phyloP scores from a whole-genome alignment of 2,329 filamentous ascomycete species.

The Byssochlamys sp. region DNA sequence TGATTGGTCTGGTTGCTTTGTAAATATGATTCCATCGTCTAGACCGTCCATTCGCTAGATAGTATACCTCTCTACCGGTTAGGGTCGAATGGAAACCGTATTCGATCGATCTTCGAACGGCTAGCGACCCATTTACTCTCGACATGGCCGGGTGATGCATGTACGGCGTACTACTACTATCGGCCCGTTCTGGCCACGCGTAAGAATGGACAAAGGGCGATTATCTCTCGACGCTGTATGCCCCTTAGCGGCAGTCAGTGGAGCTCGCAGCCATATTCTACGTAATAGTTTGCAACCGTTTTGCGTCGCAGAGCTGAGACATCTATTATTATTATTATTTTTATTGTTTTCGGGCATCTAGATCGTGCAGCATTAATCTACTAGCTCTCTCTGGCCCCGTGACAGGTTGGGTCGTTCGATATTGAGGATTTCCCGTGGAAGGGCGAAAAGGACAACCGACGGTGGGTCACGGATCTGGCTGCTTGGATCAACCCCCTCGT shows the following conservation, averaged over 20 bases:
- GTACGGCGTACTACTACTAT: background rate
- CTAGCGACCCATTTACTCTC: background rate
- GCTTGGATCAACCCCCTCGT: background rate
- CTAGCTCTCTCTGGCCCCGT: background rate
- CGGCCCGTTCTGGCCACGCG: background rate
- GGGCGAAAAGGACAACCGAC: background rate
- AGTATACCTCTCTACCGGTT: background rate
- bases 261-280: background rate
- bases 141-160: background rate
- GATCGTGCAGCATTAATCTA: background rate
- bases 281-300: background rate
- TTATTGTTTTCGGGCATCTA: background rate
- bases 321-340: background rate
- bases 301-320: background rate
- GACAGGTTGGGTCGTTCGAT: background rate
- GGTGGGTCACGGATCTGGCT: background rate
- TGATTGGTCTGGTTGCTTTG: background rate
- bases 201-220: background rate
- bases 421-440: background rate
- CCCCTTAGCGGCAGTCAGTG: background rate
- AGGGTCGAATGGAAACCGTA: background rate
- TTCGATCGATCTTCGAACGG: background rate
- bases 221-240: background rate
- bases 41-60: background rate
- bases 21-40: background rate